Percentiles rank a stretch among this genome's conserved stretches.
These are phyloP conservation scores for Exobasidium cylindrosporum DNA, from an alignment of 1,284 basidiomycete species.

Conservation along the genomic window DNA sequence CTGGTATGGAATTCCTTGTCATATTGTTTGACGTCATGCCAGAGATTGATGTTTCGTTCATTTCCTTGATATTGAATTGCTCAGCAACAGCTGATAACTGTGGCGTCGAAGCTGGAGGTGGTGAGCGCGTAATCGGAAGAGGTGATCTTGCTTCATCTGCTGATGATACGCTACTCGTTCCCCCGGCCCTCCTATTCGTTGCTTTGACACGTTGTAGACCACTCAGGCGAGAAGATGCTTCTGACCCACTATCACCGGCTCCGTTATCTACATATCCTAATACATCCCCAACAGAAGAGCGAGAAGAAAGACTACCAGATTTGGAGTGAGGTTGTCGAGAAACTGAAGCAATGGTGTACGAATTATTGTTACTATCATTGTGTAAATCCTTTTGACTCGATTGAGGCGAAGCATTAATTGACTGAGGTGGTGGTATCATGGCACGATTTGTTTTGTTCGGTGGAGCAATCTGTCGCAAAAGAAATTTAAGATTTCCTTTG, in stretches of 20 bases:
- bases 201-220: constrained; percentile 33
- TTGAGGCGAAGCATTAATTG: constrained; percentile 19
- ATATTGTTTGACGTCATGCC: too few relatives aligned
- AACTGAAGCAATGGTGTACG: background rate
- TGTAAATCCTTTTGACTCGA: constrained; percentile 11
- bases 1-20: background rate
- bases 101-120: constrained; percentile 1
- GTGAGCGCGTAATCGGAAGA: background rate
- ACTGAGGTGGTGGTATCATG: constrained; percentile 26
- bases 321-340: constrained; percentile 25
- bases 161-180: constrained; percentile 25
- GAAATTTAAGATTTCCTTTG: constrained; percentile 51
- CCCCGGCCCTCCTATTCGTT: constrained; percentile 24
- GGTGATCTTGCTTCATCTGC: constrained; percentile 16
- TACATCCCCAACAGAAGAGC: constrained; percentile 39
- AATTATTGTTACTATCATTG: constrained; percentile 17
- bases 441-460: constrained; percentile 26
- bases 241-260: constrained; percentile 19
- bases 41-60: background rate
- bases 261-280: constrained; percentile 2
- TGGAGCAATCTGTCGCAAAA: constrained; percentile 38
- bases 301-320: constrained; percentile 32
- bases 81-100: background rate
- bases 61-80: background rate
- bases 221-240: constrained; percentile 19